A percentile compares a stretch with the other conserved stretches of the same genome.
These are phyloP conservation scores for Suillus luteus DNA, from an alignment of 768 basidiomycete species.

Conservation along the genomic window DNA sequence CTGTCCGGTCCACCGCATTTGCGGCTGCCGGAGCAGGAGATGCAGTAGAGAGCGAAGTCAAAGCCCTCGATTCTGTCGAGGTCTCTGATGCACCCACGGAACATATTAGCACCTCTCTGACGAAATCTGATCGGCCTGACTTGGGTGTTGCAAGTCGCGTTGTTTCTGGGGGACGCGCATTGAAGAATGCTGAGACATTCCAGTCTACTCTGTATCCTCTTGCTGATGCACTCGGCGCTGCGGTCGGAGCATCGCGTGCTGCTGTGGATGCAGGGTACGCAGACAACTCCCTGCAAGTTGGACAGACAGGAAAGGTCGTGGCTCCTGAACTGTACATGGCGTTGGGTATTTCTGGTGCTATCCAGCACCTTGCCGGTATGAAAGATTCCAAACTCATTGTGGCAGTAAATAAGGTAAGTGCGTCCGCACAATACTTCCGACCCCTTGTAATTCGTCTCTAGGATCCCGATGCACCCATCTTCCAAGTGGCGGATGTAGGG, in stretches of 20 bases:
- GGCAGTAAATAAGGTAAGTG: slow-evolving; percentile 89
- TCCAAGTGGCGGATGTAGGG: slow-evolving; percentile 96
- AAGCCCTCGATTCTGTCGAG: slow-evolving; percentile 63
- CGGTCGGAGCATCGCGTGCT: slow-evolving; percentile 96
- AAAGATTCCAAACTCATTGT: slow-evolving; percentile 99
- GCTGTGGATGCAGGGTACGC: slow-evolving; percentile 98
- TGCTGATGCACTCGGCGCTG: slow-evolving; percentile 91
- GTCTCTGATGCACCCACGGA: slow-evolving; percentile 52
- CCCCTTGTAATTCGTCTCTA: slow-evolving; percentile 35
- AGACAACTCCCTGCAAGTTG: slow-evolving; percentile 98
- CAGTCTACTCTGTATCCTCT: slow-evolving; percentile 82
- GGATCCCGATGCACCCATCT: slow-evolving; percentile 98
- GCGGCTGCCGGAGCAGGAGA: slow-evolving; percentile 56
- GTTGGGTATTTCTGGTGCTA: slow-evolving; percentile 96
- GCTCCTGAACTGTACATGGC: slow-evolving; percentile 97
- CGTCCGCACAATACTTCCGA: neutral
- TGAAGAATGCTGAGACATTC: slow-evolving; percentile 96
- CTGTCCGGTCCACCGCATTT: slow-evolving; percentile 91
- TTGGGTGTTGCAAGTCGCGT: slow-evolving; percentile 85
- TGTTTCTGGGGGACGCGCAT: slow-evolving; percentile 92
- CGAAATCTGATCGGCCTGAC: slow-evolving; percentile 91
- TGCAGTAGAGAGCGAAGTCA: slow-evolving; percentile 58
- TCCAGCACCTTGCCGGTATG: slow-evolving; percentile 99
- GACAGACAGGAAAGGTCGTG: slow-evolving; percentile 98
- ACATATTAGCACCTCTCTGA: slow-evolving; percentile 74